Conservation (phyloP, 345 rosid species). For the Sonneratia caseolaris region DNA sequence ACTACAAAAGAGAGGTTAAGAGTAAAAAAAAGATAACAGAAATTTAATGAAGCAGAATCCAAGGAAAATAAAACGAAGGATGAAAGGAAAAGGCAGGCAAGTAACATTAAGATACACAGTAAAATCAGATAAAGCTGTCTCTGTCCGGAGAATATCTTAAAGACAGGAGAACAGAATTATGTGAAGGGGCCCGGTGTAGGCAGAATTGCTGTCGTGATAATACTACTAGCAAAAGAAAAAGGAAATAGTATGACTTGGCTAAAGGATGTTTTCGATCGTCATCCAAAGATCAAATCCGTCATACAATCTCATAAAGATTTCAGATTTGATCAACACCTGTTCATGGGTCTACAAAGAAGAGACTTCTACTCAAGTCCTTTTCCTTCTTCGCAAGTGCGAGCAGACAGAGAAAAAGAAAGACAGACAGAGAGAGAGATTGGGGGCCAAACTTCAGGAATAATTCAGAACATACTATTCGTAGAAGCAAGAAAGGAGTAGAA, state of each 20-base stretch:
- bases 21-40: not conserved
- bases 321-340: not conserved
- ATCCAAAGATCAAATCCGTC: not conserved
- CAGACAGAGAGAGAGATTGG: no score
- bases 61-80: not conserved
- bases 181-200: not conserved
- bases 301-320: not conserved
- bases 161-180: not conserved
- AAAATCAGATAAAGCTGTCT: not conserved
- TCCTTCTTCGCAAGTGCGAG: not conserved
- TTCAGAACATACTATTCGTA: no score
- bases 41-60: not conserved
- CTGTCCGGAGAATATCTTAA: not conserved
- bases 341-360: not conserved
- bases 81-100: not conserved
- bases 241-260: not conserved
- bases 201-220: not conserved
- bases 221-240: not conserved
- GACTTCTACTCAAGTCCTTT: not conserved
- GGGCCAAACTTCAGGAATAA: no score
- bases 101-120: not conserved
- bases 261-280: not conserved
- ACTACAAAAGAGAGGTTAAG: not conserved
- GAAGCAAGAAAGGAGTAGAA: not conserved
- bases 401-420: not conserved